phyloP scores from a whole-genome alignment of 208 protist species.

The Leishmania aethiopica region DNA sequence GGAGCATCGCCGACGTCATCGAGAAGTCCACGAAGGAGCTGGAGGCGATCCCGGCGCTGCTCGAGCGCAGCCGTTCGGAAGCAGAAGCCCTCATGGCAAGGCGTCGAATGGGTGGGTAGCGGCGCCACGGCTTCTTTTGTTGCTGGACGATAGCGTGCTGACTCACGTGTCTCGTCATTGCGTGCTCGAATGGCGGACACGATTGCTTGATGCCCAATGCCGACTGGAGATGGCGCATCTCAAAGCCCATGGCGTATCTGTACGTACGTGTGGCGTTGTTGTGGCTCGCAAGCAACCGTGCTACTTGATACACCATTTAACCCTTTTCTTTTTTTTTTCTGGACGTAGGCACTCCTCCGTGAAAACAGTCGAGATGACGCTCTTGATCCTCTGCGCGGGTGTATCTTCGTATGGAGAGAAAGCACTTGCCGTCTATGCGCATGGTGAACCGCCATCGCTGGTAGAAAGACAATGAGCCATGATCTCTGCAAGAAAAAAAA shows the following conservation, averaged over 20 bases:
- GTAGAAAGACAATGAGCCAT: background rate
- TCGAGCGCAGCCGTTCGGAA: slow-evolving; percentile 21
- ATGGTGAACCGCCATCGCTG: background rate
- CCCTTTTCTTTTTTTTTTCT: background rate
- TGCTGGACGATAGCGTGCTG: background rate
- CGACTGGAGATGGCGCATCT: background rate
- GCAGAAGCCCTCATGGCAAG: slow-evolving; percentile 15
- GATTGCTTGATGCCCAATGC: background rate
- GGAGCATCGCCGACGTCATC: slow-evolving; percentile 37
- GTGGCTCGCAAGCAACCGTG: background rate
- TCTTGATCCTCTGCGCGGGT: background rate
- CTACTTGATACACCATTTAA: background rate
- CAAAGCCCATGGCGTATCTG: background rate
- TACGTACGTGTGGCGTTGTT: background rate
- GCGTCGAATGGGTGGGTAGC: slow-evolving; percentile 4
- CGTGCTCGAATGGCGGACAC: background rate
- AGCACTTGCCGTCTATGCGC: background rate
- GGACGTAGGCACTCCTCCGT: background rate
- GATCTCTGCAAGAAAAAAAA: background rate
- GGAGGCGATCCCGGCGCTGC: slow-evolving; percentile 12
- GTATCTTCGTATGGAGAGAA: background rate
- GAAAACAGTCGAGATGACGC: background rate
- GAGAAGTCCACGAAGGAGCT: slow-evolving; percentile 25
- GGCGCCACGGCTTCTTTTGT: too few relatives aligned
- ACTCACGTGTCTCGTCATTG: background rate